phyloP scores from a whole-genome alignment of 768 basidiomycete genomes.

The Mycena venus region DNA sequence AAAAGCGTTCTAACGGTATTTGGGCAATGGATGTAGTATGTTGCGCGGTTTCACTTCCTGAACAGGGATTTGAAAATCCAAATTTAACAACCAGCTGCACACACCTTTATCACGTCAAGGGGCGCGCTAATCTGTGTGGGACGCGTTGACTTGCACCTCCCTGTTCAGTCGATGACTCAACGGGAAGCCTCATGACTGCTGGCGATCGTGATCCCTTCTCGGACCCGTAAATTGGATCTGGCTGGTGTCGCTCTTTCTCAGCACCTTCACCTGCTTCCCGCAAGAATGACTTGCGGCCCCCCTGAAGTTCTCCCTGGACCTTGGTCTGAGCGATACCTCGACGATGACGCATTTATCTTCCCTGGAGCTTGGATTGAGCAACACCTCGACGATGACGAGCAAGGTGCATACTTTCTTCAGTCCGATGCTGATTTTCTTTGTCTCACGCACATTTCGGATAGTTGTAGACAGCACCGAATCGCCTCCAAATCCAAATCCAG shows the following conservation, averaged over 20 bases:
- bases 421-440: neutral
- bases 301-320: conserved; percentile 21
- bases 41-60: neutral
- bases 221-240: neutral
- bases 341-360: no score
- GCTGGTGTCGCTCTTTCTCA: neutral
- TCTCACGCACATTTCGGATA: neutral
- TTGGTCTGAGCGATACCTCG: conserved; percentile 10
- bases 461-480: neutral
- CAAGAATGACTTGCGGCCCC: conserved; percentile 16
- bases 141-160: conserved; percentile 3
- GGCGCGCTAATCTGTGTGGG: neutral
- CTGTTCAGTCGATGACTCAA: neutral
- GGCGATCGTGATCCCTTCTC: neutral
- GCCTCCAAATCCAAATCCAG: neutral
- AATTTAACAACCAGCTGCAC: no score
- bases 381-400: neutral
- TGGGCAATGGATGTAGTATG: neutral
- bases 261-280: neutral
- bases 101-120: neutral
- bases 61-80: neutral
- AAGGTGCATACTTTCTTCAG: neutral
- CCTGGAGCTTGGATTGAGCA: conserved; percentile 20
- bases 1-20: neutral
- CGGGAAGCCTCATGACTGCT: conserved; percentile 6